Percentiles rank a stretch among this genome's conserved stretches.
These are phyloP conservation scores for Phytophthora tubulina DNA, from an alignment of 352 stramenopile genomes.

Conservation along the genomic window DNA sequence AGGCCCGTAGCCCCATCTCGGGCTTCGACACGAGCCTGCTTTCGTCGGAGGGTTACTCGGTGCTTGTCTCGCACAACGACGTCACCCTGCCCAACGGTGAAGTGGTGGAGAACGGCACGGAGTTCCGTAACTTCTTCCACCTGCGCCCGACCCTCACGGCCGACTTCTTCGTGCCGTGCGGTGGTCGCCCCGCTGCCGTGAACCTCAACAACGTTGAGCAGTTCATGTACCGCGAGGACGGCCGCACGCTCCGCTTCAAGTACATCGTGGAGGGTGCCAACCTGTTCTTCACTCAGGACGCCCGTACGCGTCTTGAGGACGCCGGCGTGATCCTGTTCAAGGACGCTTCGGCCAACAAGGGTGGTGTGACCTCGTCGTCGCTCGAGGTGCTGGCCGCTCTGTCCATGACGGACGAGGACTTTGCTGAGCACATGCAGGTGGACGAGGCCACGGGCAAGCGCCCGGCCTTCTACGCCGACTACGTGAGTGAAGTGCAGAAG, in stretches of 20 bases:
- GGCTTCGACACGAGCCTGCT: constrained; percentile 89
- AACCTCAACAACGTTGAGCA: constrained; percentile 96
- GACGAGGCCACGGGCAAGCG: constrained; percentile 62
- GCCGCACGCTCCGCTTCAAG: constrained; percentile 88
- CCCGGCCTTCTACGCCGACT: constrained; percentile 79
- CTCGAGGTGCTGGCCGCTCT: constrained; percentile 82
- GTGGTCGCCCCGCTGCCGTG: constrained; percentile 95
- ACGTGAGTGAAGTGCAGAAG: constrained; percentile 83
- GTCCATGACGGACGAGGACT: constrained; percentile 78
- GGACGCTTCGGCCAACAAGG: constrained; percentile 95
- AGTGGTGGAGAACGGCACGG: constrained; percentile 93
- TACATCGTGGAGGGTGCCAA: constrained; percentile 99
- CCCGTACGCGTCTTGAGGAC: constrained; percentile 94
- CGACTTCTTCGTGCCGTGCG: constrained; percentile 98
- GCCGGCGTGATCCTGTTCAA: constrained; percentile 97
- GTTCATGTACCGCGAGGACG: constrained; percentile 83
- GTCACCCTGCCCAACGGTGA: constrained; percentile 75
- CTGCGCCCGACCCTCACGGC: constrained; percentile 91
- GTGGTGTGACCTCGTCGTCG: constrained; percentile 83
- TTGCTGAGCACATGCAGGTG: constrained; percentile 86
- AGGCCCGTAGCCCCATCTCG: constrained; percentile 89
- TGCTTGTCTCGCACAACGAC: constrained; percentile 81
- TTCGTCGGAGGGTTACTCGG: constrained; percentile 67
- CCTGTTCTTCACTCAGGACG: constrained; percentile 97
- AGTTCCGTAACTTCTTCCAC: constrained; percentile 98